A percentile compares a stretch with the other conserved stretches of the same genome.
These are phyloP conservation scores for Mucor mucedo DNA, from an alignment of 371 early-diverging fungal genomes.

Conservation along the genomic window DNA sequence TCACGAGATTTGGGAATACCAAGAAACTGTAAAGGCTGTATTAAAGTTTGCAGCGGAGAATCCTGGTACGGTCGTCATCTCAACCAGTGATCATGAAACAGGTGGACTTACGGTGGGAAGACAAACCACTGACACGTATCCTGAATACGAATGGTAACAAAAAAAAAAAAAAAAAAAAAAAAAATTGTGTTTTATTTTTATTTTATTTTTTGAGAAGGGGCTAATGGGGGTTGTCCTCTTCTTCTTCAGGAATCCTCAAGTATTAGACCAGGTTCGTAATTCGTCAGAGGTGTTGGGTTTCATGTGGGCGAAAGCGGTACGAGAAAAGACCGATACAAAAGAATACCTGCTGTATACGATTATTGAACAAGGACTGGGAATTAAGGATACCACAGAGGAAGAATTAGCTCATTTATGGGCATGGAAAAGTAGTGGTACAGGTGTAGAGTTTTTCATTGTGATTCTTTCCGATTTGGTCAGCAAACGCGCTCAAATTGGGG, in stretches of 20 bases:
- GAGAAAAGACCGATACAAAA: conserved; percentile 27
- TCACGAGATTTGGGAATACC: conserved; percentile 88
- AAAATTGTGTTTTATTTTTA: no score
- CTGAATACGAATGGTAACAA: conserved; percentile 79
- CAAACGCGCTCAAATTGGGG: conserved; percentile 71
- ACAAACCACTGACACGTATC: conserved; percentile 72
- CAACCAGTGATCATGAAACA: conserved; percentile 93
- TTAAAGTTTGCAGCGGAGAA: conserved; percentile 74
- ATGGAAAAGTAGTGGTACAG: conserved; percentile 35
- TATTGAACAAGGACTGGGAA: conserved; percentile 68
- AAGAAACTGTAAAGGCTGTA: conserved; percentile 73
- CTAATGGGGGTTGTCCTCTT: no score
- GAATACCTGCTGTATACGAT: conserved; percentile 39
- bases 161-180: no score
- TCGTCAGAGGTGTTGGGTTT: conserved; percentile 66
- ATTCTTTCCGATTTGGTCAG: conserved; percentile 73
- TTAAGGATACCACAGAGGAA: conserved; percentile 64
- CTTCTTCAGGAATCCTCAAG: conserved; percentile 69
- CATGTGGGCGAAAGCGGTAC: conserved; percentile 30
- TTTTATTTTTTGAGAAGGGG: no score
- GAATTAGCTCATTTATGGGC: conserved; percentile 54
- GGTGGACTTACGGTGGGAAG: conserved; percentile 86
- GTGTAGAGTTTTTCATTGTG: conserved; percentile 41
- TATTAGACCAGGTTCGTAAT: conserved; percentile 61
- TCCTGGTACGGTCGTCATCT: conserved; percentile 84